Percentiles rank a stretch among this genome's conserved stretches.
phyloP scores from a whole-genome alignment of 2,329 filamentous ascomycete genomes.

The Colletotrichum camelliae region DNA sequence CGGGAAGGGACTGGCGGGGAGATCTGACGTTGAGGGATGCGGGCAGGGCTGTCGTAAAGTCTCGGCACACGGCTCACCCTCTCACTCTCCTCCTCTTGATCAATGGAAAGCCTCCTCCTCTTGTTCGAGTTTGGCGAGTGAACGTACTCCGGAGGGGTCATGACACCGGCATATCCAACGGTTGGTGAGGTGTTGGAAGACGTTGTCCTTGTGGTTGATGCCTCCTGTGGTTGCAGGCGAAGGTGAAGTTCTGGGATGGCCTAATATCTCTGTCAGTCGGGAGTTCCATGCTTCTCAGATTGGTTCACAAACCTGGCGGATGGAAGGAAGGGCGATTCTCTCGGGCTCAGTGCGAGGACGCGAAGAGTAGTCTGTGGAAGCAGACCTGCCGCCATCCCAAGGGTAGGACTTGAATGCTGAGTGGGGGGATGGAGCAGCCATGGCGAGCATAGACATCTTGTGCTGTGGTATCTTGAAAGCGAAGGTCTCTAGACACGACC shows the following conservation, averaged over 20 bases:
- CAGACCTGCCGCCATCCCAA: conserved; percentile 42
- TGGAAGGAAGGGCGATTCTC: conserved; percentile 53
- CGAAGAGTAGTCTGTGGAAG: conserved; percentile 34
- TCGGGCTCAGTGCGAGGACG: conserved; percentile 43
- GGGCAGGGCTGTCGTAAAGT: conserved; percentile 44
- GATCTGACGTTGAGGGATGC: conserved; percentile 34
- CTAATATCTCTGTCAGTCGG: conserved; percentile 29
- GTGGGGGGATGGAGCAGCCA: conserved; percentile 47
- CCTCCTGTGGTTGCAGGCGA: conserved; percentile 37
- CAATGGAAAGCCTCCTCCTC: conserved; percentile 50
- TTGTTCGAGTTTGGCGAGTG: conserved; percentile 55
- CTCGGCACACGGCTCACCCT: conserved; percentile 52
- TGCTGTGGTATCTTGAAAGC: conserved; percentile 27
- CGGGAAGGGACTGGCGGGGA: conserved; percentile 37
- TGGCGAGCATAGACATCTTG: conserved; percentile 58
- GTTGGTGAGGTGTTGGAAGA: conserved; percentile 40
- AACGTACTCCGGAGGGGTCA: conserved; percentile 52
- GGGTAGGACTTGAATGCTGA: conserved; percentile 44
- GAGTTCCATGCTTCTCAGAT: neutral
- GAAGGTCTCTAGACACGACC: conserved; percentile 25
- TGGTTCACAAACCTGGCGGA: conserved; percentile 52
- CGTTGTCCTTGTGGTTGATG: conserved; percentile 30
- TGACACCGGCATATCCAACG: conserved; percentile 30
- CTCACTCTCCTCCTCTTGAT: conserved; percentile 43
- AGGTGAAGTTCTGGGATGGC: conserved; percentile 51